Evolutionary conservation across 2,329 filamentous ascomycete species (phyloP).

Genomic region (Teratosphaeria pseudoeucalypti): DNA sequence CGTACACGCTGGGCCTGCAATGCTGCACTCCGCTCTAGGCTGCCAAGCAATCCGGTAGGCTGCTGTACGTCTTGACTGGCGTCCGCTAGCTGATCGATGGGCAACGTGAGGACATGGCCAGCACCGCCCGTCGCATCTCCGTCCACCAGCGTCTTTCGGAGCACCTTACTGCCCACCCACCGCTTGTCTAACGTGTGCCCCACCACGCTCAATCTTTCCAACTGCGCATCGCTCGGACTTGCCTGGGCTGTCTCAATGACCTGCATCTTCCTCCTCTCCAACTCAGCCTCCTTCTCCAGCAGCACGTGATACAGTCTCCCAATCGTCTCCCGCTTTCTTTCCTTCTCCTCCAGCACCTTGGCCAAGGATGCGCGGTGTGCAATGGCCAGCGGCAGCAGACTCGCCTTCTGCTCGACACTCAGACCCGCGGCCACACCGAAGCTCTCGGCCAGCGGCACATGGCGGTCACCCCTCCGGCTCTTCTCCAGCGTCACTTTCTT

Average conservation of each 20-base stretch:
- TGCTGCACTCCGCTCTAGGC: conserved; percentile 58
- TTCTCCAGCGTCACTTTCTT: conserved; percentile 48
- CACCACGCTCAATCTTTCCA: conserved; percentile 26
- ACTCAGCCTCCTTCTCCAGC: conserved; percentile 30
- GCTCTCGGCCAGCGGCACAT: conserved; percentile 39
- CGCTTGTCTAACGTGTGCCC: conserved; percentile 56
- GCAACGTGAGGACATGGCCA: conserved; percentile 50
- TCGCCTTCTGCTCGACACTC: conserved; percentile 23
- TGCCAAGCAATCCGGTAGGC: conserved; percentile 50
- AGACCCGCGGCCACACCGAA: conserved; percentile 34
- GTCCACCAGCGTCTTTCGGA: conserved; percentile 60
- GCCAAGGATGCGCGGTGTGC: conserved; percentile 60
- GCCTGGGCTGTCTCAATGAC: conserved; percentile 9
- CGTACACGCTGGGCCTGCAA: conserved; percentile 58
- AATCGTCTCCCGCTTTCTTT: conserved; percentile 49
- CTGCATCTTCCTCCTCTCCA: conserved; percentile 42
- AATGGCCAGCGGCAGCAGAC: conserved; percentile 55
- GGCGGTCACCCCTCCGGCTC: conserved; percentile 22
- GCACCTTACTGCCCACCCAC: conserved; percentile 68
- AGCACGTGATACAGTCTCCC: conserved; percentile 51
- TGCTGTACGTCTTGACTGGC: conserved; percentile 39
- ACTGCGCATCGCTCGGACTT: conserved; percentile 14
- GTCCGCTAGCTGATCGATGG: conserved; percentile 66
- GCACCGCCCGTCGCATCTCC: conserved; percentile 49
- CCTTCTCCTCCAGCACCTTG: conserved; percentile 49